A percentile compares a stretch with the other conserved stretches of the same genome.
Conservation (phyloP, 306 rosid species). For the Quillaja saponaria region DNA sequence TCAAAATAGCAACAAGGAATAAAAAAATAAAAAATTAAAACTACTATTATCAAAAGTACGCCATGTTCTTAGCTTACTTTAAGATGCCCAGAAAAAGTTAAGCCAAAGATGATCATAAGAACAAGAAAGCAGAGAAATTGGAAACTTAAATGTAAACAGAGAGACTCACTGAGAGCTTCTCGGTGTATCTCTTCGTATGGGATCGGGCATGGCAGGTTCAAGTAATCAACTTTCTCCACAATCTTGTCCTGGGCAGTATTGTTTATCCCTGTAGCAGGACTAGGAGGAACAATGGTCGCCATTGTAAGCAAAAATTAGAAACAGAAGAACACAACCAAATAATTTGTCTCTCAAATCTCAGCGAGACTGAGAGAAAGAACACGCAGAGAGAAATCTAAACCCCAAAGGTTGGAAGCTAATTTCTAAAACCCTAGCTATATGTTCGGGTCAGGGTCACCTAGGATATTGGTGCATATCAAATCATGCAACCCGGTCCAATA, state of each 20-base stretch:
- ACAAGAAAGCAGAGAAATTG: neutral
- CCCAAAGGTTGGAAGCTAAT: neutral
- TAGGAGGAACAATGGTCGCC: slow-evolving; percentile 39
- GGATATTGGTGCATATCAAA: no score
- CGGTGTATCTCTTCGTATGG: slow-evolving; percentile 97
- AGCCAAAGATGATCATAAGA: neutral
- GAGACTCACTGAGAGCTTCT: slow-evolving; percentile 82
- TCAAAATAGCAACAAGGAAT: neutral
- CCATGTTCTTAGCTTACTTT: neutral
- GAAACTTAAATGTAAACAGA: neutral
- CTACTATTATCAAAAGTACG: neutral
- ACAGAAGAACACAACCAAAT: neutral
- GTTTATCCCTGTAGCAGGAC: slow-evolving; percentile 1
- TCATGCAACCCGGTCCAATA: no score
- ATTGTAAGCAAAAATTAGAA: slow-evolving; percentile 26
- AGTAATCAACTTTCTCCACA: slow-evolving; percentile 64
- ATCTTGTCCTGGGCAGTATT: slow-evolving; percentile 20
- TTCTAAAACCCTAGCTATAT: slow-evolving; percentile 19
- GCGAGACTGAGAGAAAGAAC: neutral
- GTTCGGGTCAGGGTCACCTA: no score
- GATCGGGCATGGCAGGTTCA: slow-evolving; percentile 86
- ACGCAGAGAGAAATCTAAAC: neutral
- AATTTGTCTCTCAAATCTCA: slow-evolving; percentile 1
- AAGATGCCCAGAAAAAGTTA: neutral
- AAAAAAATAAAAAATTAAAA: neutral